Percentiles rank a stretch among this genome's conserved stretches.
Evolutionary conservation across 1,139 yeast species (phyloP).

Genomic region (Sugiyamaella novakii): DNA sequence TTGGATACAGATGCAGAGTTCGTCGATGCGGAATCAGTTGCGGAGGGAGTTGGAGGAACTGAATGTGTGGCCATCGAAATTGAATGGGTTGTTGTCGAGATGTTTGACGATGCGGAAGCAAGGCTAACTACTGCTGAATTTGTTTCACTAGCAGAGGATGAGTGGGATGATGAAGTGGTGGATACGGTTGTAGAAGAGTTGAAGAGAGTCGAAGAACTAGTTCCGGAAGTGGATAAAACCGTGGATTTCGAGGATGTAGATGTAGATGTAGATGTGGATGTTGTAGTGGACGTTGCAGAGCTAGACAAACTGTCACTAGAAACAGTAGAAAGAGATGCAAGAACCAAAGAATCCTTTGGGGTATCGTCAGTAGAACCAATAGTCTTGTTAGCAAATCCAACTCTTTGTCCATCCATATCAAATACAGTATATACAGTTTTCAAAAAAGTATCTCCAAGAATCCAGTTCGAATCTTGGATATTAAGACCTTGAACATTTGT

Average conservation of each 20-base stretch:
- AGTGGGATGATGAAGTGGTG: neutral
- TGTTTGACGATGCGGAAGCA: neutral
- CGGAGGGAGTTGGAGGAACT: neutral
- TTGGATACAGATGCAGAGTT: constrained; percentile 4
- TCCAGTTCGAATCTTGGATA: constrained; percentile 41
- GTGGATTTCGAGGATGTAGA: constrained; percentile 15
- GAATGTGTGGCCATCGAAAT: constrained; percentile 2
- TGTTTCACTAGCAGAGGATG: neutral
- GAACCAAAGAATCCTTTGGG: constrained; percentile 30
- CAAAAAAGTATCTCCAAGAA: constrained; percentile 64
- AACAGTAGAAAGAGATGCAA: constrained; percentile 16
- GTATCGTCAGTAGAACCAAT: constrained; percentile 30
- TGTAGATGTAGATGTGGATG: constrained; percentile 7
- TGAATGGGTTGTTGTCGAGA: neutral
- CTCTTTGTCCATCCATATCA: constrained; percentile 51
- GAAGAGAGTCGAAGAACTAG: constrained; percentile 11
- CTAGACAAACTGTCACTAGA: constrained; percentile 19
- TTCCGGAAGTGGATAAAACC: constrained; percentile 6
- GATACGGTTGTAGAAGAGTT: neutral
- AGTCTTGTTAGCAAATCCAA: constrained; percentile 54
- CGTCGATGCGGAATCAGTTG: constrained; percentile 1
- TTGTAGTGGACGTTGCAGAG: constrained; percentile 19
- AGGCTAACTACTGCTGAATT: neutral
- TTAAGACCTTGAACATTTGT: constrained; percentile 62
- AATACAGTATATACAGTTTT: constrained; percentile 61